Conservation (phyloP, 1,284 basidiomycete species). For the Caloboletus inedulis region DNA sequence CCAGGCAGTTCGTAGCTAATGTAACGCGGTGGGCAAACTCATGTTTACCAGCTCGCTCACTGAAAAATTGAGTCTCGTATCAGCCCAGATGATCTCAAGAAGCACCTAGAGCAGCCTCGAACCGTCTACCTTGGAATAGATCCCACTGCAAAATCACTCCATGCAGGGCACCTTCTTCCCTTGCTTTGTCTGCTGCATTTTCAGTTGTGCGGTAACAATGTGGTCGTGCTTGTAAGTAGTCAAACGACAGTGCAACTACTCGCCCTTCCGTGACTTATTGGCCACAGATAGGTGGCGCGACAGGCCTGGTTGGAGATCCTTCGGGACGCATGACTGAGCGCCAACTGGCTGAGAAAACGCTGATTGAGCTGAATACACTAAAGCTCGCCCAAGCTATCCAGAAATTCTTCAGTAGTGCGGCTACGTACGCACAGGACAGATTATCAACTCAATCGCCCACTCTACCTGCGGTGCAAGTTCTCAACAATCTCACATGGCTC, state of each 20-base stretch:
- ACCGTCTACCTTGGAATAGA: conserved; percentile 90
- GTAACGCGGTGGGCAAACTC: conserved; percentile 28
- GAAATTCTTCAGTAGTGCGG: conserved; percentile 69
- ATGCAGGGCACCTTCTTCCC: conserved; percentile 93
- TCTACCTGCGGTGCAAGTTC: conserved; percentile 44
- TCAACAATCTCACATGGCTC: conserved; percentile 90
- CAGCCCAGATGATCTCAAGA: conserved; percentile 26
- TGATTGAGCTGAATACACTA: conserved; percentile 67
- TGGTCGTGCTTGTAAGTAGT: conserved; percentile 75
- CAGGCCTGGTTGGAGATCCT: conserved; percentile 96
- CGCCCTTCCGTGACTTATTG: conserved; percentile 1
- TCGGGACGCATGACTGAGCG: conserved; percentile 88
- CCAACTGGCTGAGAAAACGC: conserved; percentile 56
- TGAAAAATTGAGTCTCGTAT: background rate
- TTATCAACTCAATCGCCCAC: conserved; percentile 18
- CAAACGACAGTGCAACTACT: conserved; percentile 6
- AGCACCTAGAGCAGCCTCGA: conserved; percentile 38
- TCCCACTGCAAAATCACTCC: conserved; percentile 85
- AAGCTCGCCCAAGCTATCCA: conserved; percentile 67
- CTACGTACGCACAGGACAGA: conserved; percentile 53
- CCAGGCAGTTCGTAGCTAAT: conserved; percentile 30
- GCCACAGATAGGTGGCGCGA: conserved; percentile 90
- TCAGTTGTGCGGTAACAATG: conserved; percentile 74
- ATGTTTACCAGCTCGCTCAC: background rate
- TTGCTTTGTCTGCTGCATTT: conserved; percentile 88